phyloP scores from a whole-genome alignment of 371 early-diverging fungal genomes.

The Blastocladiella emersonii region DNA sequence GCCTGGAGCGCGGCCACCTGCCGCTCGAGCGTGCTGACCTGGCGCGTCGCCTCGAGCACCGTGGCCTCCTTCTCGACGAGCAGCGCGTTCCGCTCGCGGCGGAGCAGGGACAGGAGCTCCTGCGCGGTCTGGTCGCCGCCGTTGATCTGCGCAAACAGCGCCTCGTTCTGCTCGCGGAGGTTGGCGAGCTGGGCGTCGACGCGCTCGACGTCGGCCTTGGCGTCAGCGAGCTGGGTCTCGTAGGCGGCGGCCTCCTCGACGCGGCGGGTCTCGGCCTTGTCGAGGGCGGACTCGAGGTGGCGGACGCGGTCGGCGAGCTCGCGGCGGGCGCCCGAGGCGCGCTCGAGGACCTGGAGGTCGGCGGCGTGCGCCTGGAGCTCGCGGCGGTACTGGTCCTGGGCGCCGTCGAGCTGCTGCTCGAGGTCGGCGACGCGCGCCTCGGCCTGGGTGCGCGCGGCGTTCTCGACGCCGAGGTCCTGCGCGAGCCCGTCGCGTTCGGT shows the following conservation, averaged over 20 bases:
- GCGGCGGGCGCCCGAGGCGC: no score
- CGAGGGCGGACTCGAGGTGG: not conserved
- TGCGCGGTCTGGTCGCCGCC: not conserved
- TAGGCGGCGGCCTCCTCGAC: no score
- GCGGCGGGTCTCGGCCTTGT: not conserved
- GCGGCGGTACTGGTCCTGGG: not conserved
- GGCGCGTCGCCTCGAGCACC: not conserved
- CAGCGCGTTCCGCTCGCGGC: conserved; percentile 1
- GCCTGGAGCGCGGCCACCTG: not conserved
- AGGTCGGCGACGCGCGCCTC: not conserved
- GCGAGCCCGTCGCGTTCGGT: not conserved
- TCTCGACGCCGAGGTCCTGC: not conserved
- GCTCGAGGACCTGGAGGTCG: not conserved
- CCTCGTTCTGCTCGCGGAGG: conserved; percentile 4
- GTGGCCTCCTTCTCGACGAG: conserved; percentile 1
- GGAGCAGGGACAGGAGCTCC: not conserved
- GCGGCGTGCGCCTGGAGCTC: not conserved
- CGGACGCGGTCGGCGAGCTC: not conserved
- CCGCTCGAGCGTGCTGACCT: not conserved
- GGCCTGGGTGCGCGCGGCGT: not conserved
- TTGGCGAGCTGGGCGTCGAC: not conserved
- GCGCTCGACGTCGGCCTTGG: not conserved
- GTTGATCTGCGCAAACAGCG: not conserved
- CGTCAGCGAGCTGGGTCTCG: not conserved
- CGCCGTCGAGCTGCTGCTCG: not conserved